Evolutionary conservation across 495 filamentous ascomycete species (phyloP).

Genomic region (Daldinia loculata): DNA sequence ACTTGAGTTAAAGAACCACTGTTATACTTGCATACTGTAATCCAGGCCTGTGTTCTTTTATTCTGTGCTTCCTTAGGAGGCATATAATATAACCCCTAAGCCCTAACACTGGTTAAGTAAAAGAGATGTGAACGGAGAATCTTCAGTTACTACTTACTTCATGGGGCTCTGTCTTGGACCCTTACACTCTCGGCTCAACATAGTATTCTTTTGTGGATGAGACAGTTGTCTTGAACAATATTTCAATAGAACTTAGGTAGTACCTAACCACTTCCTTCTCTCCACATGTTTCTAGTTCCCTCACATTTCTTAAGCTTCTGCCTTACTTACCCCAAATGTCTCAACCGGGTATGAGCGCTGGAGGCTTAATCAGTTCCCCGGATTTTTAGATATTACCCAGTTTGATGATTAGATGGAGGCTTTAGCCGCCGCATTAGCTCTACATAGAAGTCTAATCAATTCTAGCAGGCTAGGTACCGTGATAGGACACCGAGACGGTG

Average conservation of each 20-base stretch:
- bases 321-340: background rate
- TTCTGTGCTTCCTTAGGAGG: too few relatives aligned
- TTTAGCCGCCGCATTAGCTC: background rate
- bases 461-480: background rate
- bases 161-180: background rate
- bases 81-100: too few relatives aligned
- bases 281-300: too few relatives aligned
- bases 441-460: background rate
- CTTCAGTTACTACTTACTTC: background rate
- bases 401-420: background rate
- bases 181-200: background rate
- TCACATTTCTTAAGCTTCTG: background rate
- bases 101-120: too few relatives aligned
- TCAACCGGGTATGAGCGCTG: background rate
- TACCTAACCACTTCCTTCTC: background rate
- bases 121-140: background rate
- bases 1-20: too few relatives aligned
- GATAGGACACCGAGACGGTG: background rate
- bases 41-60: too few relatives aligned
- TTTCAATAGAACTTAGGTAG: background rate
- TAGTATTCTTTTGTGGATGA: background rate
- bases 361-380: background rate
- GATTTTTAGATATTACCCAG: background rate
- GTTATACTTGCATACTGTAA: too few relatives aligned
- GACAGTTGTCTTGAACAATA: background rate